Conservation (phyloP, 768 basidiomycete genomes). For the Gloeopeniophorella convolvens region DNA sequence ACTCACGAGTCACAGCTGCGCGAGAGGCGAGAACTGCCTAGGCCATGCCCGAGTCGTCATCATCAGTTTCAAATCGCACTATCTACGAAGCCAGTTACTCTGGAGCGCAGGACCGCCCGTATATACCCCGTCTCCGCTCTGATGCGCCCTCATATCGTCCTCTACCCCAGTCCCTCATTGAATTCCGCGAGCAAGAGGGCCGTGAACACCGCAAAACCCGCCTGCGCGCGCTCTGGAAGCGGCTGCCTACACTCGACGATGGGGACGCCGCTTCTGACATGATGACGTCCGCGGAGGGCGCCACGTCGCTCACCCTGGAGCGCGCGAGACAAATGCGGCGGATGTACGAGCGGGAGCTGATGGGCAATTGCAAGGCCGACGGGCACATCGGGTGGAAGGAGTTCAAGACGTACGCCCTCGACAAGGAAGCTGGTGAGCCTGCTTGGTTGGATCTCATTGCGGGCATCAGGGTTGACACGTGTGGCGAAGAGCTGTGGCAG, state of each 20-base stretch:
- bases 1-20: too few relatives aligned
- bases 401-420: conserved; percentile 69
- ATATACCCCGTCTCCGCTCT: conserved; percentile 53
- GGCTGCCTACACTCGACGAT: conserved; percentile 36
- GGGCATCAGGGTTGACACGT: conserved; percentile 15
- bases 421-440: conserved; percentile 67
- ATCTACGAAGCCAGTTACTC: conserved; percentile 46
- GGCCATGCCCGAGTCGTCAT: conserved; percentile 15
- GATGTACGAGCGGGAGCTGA: conserved; percentile 25
- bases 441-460: background rate
- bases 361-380: conserved; percentile 31
- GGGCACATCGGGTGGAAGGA: conserved; percentile 60
- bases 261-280: conserved; percentile 23
- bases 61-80: conserved; percentile 38
- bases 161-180: conserved; percentile 46
- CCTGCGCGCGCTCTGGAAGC: conserved; percentile 57
- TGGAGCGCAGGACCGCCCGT: conserved; percentile 47
- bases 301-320: conserved; percentile 10
- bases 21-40: conserved; percentile 13
- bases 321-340: conserved; percentile 18
- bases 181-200: conserved; percentile 62
- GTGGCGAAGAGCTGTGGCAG: conserved; percentile 70
- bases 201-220: conserved; percentile 52
- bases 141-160: conserved; percentile 39
- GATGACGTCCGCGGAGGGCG: conserved; percentile 20